phyloP scores from a whole-genome alignment of 1,284 basidiomycete genomes.

The Entoloma clypeatum region DNA sequence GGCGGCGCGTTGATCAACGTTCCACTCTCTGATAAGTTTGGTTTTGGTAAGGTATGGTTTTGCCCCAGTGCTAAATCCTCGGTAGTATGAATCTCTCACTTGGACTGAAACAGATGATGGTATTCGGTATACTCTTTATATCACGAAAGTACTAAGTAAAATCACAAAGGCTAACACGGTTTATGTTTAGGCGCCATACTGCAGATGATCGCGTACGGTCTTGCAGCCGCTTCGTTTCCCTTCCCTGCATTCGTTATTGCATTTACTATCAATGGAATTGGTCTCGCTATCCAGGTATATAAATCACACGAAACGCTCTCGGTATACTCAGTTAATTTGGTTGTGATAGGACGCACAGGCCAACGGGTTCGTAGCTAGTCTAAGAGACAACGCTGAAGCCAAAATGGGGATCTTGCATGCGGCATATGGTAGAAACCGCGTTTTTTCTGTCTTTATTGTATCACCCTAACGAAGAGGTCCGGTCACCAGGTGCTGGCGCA shows the following conservation, averaged over 20 bases:
- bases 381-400: conserved; percentile 41
- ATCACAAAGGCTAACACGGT: conserved; percentile 32
- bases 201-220: conserved; percentile 45
- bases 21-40: conserved; percentile 46
- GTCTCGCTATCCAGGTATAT: conserved; percentile 19
- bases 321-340: background rate
- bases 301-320: background rate
- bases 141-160: background rate
- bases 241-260: conserved; percentile 64
- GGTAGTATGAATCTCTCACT: background rate
- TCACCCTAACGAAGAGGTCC: background rate
- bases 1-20: conserved; percentile 50
- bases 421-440: conserved; percentile 18
- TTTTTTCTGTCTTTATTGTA: background rate
- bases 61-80: background rate
- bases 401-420: conserved; percentile 68
- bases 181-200: conserved; percentile 34
- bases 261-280: conserved; percentile 56
- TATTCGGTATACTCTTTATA: too few species aligned
- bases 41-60: conserved; percentile 51
- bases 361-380: conserved; percentile 50
- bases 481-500: conserved; percentile 53
- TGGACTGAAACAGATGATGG: too few species aligned
- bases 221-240: conserved; percentile 55
- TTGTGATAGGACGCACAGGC: conserved; percentile 46